Base-by-base conservation (phyloP, 2,329 filamentous ascomycete genomes). In the Pezicula radicicola region DNA sequence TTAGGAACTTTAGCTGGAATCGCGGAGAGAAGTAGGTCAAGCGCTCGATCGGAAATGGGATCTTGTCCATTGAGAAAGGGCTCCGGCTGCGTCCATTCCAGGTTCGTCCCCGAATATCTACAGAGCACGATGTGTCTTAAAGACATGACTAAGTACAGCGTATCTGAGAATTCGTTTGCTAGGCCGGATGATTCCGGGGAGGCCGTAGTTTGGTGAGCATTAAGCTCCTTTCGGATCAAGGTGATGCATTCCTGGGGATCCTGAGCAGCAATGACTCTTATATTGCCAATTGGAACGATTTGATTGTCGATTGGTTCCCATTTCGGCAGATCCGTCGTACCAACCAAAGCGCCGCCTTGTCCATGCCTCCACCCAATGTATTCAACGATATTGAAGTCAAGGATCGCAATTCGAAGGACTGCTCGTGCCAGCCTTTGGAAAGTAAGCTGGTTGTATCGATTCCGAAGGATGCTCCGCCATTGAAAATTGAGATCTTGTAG, bases 391-490 rank as follows among this genome's bases (percentile, higher is more conserved):
- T 25, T 16, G 36, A 56, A 58, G 42, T 56, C 46, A 28, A 15
- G 36, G 35, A 37, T 49, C 39, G 54, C 51, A 13, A 56, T 52
- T 16, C 43, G 39, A 27, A 58, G 12, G 28, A 56, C 18, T 15
- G 54, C 54, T 12, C 51, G 42, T 30, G 51, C 56, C 2, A 58
- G 28, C 45, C 42, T 54, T 12, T 48, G 39, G 44, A 56, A 53
- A n/a, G 54, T 56, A 46, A 33, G 25, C 7, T 54, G 46, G 16
- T 16, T 15, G 37, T 58, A 56, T n/a, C 28, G 40, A 13, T 18
- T 25, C 48, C 54, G 51, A 10, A 58, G 46, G n/a, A 55, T 54
- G 37, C 54, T 49, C 13, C 54, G 54, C 54, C 54, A 58, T 30
- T 56, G 56, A 43, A 35, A 4, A 16, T 21, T 36, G 18, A 58